Conservation (phyloP, 2,329 filamentous ascomycete species). For the Hypoxylon sp. region DNA sequence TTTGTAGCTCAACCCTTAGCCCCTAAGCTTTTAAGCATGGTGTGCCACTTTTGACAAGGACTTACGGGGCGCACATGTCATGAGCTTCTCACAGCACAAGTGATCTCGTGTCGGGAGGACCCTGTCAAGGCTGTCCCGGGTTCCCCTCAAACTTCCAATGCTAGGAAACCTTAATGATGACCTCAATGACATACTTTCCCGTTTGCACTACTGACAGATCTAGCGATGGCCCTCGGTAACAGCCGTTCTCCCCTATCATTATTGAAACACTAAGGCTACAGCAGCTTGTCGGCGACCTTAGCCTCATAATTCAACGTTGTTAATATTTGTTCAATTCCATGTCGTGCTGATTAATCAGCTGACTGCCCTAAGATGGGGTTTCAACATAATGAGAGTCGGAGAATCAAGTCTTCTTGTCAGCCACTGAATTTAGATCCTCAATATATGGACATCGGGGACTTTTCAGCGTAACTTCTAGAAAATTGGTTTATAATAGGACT, state of each 20-base stretch:
- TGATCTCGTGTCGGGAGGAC: neutral
- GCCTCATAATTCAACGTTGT: neutral
- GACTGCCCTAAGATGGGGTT: neutral
- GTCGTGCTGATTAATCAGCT: constrained; percentile 6
- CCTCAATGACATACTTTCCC: constrained; percentile 12
- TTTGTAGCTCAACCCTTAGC: constrained; percentile 35
- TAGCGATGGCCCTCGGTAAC: constrained; percentile 18
- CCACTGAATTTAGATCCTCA: too few species aligned
- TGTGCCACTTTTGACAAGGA: constrained; percentile 14
- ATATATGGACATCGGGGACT: too few species aligned
- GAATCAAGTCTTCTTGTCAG: too few species aligned
- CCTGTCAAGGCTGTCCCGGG: constrained; percentile 25
- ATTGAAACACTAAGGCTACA: constrained; percentile 7
- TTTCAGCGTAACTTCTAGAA: neutral
- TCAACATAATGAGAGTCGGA: neutral
- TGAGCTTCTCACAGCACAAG: constrained; percentile 19
- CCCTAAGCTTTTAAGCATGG: constrained; percentile 24
- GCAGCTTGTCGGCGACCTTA: constrained; percentile 14
- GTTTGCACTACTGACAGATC: constrained; percentile 1
- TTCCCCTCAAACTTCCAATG: constrained; percentile 32
- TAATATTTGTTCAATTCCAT: neutral
- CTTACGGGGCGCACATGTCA: constrained; percentile 7
- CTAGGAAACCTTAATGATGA: constrained; percentile 35
- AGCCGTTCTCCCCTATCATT: constrained; percentile 21
- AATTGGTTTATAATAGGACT: neutral